Percentiles rank a stretch among this genome's conserved stretches.
phyloP scores from a whole-genome alignment of 2,329 filamentous ascomycete genomes.

The Exutisphaerella laricina region DNA sequence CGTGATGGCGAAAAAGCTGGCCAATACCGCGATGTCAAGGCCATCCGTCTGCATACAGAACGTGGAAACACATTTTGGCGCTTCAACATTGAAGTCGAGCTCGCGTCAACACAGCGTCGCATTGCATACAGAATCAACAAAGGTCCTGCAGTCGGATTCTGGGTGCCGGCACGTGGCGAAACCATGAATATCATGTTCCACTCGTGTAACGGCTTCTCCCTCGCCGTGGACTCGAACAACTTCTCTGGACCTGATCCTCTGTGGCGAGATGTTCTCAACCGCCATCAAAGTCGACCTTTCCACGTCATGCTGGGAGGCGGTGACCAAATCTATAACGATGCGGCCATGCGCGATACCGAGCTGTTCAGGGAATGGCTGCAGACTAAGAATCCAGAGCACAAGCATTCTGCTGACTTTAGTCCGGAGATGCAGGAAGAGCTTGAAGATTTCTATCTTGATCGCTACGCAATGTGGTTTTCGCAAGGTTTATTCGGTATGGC shows the following conservation, averaged over 20 bases:
- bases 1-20: constrained; percentile 75
- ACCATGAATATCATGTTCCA: constrained; percentile 99
- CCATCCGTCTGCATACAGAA: constrained; percentile 76
- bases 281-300: constrained; percentile 84
- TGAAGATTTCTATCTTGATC: constrained; percentile 79
- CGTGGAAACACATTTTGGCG: constrained; percentile 92
- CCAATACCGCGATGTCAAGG: constrained; percentile 77
- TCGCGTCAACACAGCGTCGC: constrained; percentile 69
- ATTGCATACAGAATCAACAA: constrained; percentile 95
- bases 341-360: constrained; percentile 65
- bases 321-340: constrained; percentile 95
- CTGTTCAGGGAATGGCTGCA: constrained; percentile 80
- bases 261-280: constrained; percentile 94
- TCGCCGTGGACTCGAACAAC: constrained; percentile 67
- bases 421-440: constrained; percentile 80
- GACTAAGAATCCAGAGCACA: constrained; percentile 72
- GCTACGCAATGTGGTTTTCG: constrained; percentile 93
- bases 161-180: constrained; percentile 78
- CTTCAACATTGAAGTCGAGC: constrained; percentile 90
- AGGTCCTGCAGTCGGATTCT: constrained; percentile 83
- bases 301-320: constrained; percentile 98
- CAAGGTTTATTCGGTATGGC: constrained; percentile 92
- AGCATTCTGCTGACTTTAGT: constrained; percentile 72
- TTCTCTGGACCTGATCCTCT: constrained; percentile 91
- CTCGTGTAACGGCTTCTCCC: constrained; percentile 93